Evolutionary conservation across 1,139 yeast genomes (phyloP), one percentile per base, ranked within the genome.

Genomic region (Tardiomyces depauwii): DNA sequence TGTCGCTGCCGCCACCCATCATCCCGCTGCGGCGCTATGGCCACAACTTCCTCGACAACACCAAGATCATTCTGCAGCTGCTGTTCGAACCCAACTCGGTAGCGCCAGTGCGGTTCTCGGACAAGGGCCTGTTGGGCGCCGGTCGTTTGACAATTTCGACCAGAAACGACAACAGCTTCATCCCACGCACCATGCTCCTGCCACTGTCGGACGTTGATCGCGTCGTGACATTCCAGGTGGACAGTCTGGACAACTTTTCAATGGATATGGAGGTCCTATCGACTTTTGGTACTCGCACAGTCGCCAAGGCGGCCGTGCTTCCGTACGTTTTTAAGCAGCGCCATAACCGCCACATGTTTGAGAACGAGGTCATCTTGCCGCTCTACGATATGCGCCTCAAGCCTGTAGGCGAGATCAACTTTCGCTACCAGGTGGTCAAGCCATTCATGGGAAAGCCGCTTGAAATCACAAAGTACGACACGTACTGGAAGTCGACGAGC

Each of bases 201-300:
- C 97, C 97, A 0, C 72, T 86, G 6, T 74, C 82, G 2, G 93
- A 84, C 48, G 80, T 74, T 42, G 82, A 83, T 27, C 76, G 80
- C 47, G 76, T 80, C 39, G 78, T 91, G 50, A 82, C 89, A 5
- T 89, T 91, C 67, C 96, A 91, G 63, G 79, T 93, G 10, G 94
- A 86, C 56, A 71, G 83, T 1, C 76, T 89, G 46, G 80, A 87
- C 7, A 78, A 79, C 45, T 86, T 91, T 59, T 71, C 82, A 21
- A 77, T 91, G 49, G 96, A 88, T 60, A 85, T 91, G 62, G 98
- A 91, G 62, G 76, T 91, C 16, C 89, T 83, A 63, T 96, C 98
- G 1, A 85, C 91, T 14, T 91, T 87, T 66, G 98, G 98, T 30
- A 88, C 97, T 0, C 76, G 95, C 51, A 69, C 89, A 47, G 82